Conservation (phyloP, 495 filamentous ascomycete species). For the Cairneyella variabilis region DNA sequence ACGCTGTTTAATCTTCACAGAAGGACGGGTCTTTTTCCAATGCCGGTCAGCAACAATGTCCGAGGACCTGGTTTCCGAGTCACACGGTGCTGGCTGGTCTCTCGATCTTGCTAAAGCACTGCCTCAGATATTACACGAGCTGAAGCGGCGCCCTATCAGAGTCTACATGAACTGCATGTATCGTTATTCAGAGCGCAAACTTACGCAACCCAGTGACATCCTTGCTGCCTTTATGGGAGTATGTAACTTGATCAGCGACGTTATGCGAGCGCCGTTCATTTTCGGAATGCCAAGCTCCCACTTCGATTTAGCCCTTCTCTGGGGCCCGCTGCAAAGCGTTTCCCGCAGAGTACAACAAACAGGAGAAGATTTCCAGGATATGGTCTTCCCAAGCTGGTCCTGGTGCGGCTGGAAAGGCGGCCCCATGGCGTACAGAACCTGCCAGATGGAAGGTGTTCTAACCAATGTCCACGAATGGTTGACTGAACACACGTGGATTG, state of each 20-base stretch:
- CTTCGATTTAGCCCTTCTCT: constrained; percentile 31
- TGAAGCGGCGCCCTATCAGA: constrained; percentile 20
- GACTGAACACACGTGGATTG: constrained; percentile 34
- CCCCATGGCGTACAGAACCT: constrained; percentile 21
- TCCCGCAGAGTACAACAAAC: neutral
- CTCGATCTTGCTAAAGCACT: constrained; percentile 21
- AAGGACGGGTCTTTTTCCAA: constrained; percentile 25
- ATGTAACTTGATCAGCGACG: constrained; percentile 16
- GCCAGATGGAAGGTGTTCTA: constrained; percentile 24
- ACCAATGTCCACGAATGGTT: constrained; percentile 32
- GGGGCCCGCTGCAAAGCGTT: constrained; percentile 16
- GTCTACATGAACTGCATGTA: constrained; percentile 28
- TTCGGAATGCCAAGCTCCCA: constrained; percentile 31
- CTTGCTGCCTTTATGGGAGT: constrained; percentile 32
- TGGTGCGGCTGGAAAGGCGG: constrained; percentile 34
- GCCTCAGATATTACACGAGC: constrained; percentile 20
- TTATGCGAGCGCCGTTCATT: constrained; percentile 18
- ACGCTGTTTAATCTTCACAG: constrained; percentile 29
- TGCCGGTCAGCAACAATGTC: constrained; percentile 28
- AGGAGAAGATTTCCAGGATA: neutral
- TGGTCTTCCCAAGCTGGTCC: constrained; percentile 32
- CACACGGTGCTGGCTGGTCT: constrained; percentile 24
- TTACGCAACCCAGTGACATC: constrained; percentile 28
- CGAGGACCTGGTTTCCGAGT: constrained; percentile 25
- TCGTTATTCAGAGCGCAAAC: constrained; percentile 27